These are phyloP conservation scores for Nitzschia sp. DNA, from an alignment of 108 stramenopile species.

Conservation along the genomic window DNA sequence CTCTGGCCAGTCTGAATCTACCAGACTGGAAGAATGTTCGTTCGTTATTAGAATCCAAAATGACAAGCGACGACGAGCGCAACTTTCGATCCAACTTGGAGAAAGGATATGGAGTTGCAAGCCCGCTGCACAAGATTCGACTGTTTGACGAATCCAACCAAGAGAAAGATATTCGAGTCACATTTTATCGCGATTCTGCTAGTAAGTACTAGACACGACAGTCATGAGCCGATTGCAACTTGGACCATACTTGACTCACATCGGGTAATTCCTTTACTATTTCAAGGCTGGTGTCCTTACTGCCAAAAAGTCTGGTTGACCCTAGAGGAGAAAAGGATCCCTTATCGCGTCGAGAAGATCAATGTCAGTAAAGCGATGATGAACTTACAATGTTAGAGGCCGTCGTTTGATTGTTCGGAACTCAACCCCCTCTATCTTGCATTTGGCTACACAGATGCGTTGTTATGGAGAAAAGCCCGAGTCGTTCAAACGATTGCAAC, in stretches of 20 bases:
- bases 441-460: conserved; percentile 53
- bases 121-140: conserved; percentile 77
- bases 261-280: too few species aligned
- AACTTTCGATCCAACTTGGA: conserved; percentile 63
- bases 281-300: conserved; percentile 60
- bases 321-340: conserved; percentile 85
- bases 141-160: conserved; percentile 76
- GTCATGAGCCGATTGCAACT: too few species aligned
- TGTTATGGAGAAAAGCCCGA: conserved; percentile 87
- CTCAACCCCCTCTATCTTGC: too few species aligned
- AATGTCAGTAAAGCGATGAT: conserved; percentile 35
- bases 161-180: conserved; percentile 82
- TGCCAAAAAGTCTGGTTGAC: conserved; percentile 89
- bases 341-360: conserved; percentile 86
- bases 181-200: conserved; percentile 78
- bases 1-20: neutral
- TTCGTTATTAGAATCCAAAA: conserved; percentile 1
- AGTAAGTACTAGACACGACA: too few species aligned
- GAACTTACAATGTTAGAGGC: too few species aligned
- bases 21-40: neutral
- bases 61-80: conserved; percentile 43
- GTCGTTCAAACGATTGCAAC: conserved; percentile 69
- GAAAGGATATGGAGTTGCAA: conserved; percentile 66
- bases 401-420: too few species aligned
- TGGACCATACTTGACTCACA: too few species aligned